Evolutionary conservation across 345 rosid genomes (phyloP).

Genomic region (Citrus reticulata): DNA sequence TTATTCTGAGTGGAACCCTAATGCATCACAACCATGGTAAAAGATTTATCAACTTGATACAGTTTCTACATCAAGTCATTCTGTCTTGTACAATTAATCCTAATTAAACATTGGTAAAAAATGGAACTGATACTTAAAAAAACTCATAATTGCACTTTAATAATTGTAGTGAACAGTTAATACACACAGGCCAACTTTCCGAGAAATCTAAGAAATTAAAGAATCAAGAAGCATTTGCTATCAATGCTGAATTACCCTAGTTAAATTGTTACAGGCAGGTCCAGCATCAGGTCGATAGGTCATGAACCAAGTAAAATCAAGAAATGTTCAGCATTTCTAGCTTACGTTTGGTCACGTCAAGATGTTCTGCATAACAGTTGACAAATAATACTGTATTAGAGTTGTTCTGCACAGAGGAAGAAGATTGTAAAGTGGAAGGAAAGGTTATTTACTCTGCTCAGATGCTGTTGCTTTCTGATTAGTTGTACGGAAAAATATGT

Average conservation of each 20-base stretch:
- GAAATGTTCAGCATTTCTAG: constrained; percentile 32
- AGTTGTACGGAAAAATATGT: constrained; percentile 45
- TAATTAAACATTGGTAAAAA: not conserved
- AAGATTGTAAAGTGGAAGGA: not conserved
- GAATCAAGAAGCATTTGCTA: not conserved
- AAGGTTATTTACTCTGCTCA: constrained; percentile 42
- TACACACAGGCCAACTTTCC: not conserved
- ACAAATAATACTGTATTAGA: not conserved
- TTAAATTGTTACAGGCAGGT: not conserved
- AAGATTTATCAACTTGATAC: no score
- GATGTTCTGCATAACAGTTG: constrained; percentile 37
- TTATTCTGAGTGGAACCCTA: no score
- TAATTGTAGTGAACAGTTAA: not conserved
- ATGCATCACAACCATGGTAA: no score
- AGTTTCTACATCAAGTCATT: no score
- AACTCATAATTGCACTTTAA: not conserved
- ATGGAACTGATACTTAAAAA: not conserved
- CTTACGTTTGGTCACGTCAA: constrained; percentile 37
- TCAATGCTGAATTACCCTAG: not conserved
- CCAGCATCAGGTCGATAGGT: not conserved
- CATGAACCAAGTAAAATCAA: constrained; percentile 4
- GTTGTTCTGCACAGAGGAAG: not conserved
- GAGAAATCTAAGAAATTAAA: not conserved
- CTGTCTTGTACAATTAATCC: not conserved
- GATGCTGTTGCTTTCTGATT: constrained; percentile 36